Base-by-base conservation (phyloP, 331 rosid species). In the Cydonia oblonga region DNA sequence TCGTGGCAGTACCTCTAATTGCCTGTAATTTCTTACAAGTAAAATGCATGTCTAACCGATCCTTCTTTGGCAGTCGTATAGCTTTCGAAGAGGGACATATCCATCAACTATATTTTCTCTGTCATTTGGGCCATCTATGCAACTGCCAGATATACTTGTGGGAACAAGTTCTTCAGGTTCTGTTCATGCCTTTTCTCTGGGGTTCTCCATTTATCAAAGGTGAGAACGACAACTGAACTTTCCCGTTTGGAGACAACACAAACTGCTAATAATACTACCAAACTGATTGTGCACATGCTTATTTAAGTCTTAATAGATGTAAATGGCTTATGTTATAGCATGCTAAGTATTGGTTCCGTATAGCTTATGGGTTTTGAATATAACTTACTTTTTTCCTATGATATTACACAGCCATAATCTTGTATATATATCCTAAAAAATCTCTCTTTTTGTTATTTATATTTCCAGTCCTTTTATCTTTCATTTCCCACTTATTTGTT, bases 151-250 rank as follows among this genome's bases (percentile, higher is more conserved):
- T 79, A 84, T 93, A 77, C 96, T 93, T 61, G 92, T 90, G 80
- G 95, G 95, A 73, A 82, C 92, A 70, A 89, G 98, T 85, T 90
- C 92, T 66, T 87, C 98, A 49, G 98, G 98, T 73, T 93, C 98
- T 75, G 76, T 90, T 77, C 98, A 93, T 85, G 81, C 89, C 71
- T 93, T 93, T 81, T 81, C 90, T 66, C 87, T 93, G 65, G 92
- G 89, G 75, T 85, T 87, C 74, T 86, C 87, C 66, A 75, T 86
- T 66, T 74, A 69, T 71, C 95, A 87, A 76, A 86, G 96, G 98
- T 88, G 68, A 85, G 82, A 76, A 75, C 64, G 74, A 44, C 69
- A 52, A 68, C 70, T 71, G 51, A 26, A 44, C 42, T 26, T 13
- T 59, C 20, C 35, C 26, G 66, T 9, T 61, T 1, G 1, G 13